Conservation (phyloP, 202 grass and related monocot genomes). For the Dendrocalamus latiflorus region DNA sequence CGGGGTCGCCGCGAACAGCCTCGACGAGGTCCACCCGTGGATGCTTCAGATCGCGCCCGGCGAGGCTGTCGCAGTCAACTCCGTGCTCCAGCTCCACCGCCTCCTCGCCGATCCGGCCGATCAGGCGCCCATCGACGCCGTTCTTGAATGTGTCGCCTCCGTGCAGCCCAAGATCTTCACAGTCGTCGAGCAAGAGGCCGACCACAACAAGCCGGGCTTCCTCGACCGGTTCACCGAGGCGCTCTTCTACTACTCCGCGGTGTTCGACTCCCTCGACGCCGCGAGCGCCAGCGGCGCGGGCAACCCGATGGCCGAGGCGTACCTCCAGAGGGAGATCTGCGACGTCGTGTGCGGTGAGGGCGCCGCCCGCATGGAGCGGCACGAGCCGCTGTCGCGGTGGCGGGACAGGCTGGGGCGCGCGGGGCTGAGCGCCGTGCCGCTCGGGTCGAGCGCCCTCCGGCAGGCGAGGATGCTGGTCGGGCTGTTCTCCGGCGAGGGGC, state of each 20-base stretch:
- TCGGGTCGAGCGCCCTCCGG: constrained; percentile 70
- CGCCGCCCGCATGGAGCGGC: constrained; percentile 52
- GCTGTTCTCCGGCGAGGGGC: constrained; percentile 77
- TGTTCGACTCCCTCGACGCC: constrained; percentile 83
- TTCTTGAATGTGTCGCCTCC: constrained; percentile 55
- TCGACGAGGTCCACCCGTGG: constrained; percentile 77
- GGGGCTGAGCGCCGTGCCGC: constrained; percentile 52
- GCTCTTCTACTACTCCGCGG: constrained; percentile 92
- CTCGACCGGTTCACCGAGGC: constrained; percentile 92
- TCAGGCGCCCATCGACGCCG: constrained; percentile 48
- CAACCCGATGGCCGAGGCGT: constrained; percentile 53
- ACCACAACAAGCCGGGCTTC: constrained; percentile 79
- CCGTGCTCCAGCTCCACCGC: constrained; percentile 84
- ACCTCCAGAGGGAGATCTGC: constrained; percentile 73
- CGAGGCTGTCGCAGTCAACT: constrained; percentile 72
- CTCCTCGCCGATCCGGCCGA: constrained; percentile 32
- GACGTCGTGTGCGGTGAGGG: constrained; percentile 82
- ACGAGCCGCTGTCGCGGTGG: constrained; percentile 78
- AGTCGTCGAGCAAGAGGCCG: constrained; percentile 82
- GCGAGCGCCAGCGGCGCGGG: constrained; percentile 6
- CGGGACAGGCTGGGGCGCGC: constrained; percentile 40
- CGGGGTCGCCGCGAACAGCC: constrained; percentile 67
- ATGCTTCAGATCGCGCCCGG: constrained; percentile 65
- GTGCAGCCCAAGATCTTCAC: constrained; percentile 63
- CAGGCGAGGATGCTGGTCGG: constrained; percentile 87